Evolutionary conservation across 768 basidiomycete species (phyloP).

Genomic region (Tricholoma furcatifolium): DNA sequence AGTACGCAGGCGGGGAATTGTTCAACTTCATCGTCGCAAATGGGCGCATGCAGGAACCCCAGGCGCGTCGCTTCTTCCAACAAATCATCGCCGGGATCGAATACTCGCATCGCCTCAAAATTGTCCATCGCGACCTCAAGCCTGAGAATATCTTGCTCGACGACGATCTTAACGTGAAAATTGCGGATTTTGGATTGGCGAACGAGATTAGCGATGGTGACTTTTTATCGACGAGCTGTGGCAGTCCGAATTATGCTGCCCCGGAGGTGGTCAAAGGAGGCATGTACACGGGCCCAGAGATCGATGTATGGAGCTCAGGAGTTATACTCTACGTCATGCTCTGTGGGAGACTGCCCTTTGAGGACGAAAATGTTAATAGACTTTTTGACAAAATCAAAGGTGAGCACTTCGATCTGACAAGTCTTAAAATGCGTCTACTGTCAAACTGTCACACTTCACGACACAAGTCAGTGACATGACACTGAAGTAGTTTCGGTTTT

Average conservation of each 20-base stretch:
- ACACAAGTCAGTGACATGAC: too few species aligned
- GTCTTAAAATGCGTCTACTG: too few species aligned
- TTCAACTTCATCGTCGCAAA: slow-evolving; percentile 98
- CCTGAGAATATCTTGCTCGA: slow-evolving; percentile 93
- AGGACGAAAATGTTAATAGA: slow-evolving; percentile 92
- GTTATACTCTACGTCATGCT: slow-evolving; percentile 99
- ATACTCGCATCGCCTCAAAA: slow-evolving; percentile 94
- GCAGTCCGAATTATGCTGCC: slow-evolving; percentile 97
- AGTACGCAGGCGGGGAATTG: slow-evolving; percentile 93
- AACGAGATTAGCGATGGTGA: slow-evolving; percentile 97
- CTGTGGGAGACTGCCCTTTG: slow-evolving; percentile 92
- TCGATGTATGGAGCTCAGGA: slow-evolving; percentile 98
- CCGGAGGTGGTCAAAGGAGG: slow-evolving; percentile 97
- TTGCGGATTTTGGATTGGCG: slow-evolving; percentile 97
- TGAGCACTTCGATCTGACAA: slow-evolving; percentile 31
- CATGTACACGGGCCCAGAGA: slow-evolving; percentile 95
- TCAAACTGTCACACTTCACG: too few species aligned
- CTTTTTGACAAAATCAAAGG: slow-evolving; percentile 95
- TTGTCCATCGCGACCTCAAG: slow-evolving; percentile 97
- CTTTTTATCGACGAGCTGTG: slow-evolving; percentile 96
- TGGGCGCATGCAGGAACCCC: slow-evolving; percentile 85
- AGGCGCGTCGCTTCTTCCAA: slow-evolving; percentile 94
- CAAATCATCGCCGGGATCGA: slow-evolving; percentile 98
- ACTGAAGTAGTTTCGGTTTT: too few species aligned
- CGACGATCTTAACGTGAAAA: slow-evolving; percentile 88